phyloP scores from a whole-genome alignment of 345 rosid species.

The Streptanthus diversifolius region DNA sequence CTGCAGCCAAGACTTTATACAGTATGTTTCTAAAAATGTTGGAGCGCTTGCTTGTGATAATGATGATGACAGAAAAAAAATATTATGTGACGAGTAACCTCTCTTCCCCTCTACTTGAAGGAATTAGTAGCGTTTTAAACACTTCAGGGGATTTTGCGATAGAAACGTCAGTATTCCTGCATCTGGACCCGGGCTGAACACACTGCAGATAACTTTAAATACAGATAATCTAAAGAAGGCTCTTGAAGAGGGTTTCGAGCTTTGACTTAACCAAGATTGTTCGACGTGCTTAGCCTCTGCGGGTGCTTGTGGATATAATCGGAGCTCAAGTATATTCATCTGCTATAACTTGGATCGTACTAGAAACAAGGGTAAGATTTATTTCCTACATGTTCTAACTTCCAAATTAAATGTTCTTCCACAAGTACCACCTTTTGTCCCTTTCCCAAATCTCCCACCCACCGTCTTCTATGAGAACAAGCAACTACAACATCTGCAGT shows the following conservation, averaged over 20 bases:
- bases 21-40: neutral
- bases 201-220: accelerated
- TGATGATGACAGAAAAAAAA: neutral
- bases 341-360: conserved; percentile 23
- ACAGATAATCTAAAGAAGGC: neutral
- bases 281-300: neutral
- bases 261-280: conserved; percentile 14
- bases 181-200: neutral
- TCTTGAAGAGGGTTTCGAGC: conserved; percentile 4
- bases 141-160: neutral
- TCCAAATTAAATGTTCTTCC: neutral
- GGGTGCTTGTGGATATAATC: conserved; percentile 39
- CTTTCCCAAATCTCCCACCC: too few relatives aligned
- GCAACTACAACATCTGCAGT: conserved; percentile 88
- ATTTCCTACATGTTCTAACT: neutral
- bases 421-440: neutral
- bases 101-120: neutral
- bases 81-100: conserved; percentile 2
- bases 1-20: neutral
- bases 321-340: neutral
- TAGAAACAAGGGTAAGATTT: neutral
- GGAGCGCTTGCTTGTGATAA: neutral
- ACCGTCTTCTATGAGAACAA: conserved; percentile 81
- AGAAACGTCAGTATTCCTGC: conserved; percentile 18
- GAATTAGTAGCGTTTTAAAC: too few relatives aligned